Base-by-base conservation (phyloP, 2,329 filamentous ascomycete genomes). In the Sporothrix inflata region DNA sequence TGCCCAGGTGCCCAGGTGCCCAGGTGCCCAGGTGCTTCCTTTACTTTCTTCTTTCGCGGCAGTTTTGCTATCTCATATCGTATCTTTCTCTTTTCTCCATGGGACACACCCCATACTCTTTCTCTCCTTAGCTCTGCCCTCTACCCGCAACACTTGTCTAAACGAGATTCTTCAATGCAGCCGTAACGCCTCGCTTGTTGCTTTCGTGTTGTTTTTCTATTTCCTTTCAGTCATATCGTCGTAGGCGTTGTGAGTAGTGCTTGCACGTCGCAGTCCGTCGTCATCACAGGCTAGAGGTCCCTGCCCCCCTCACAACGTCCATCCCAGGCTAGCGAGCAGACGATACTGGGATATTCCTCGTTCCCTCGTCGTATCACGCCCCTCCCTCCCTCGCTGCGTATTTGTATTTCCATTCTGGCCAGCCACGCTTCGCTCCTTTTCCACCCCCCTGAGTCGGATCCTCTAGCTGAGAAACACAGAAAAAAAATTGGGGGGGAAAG, bases 381-480 rank as follows among this genome's bases (percentile, higher is more conserved):
- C 60, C n/a, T 9, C 1, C n/a, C 9, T 19, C 57, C n/a, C 38
- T 40, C 34, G 30, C 2, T 40, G 57, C 55, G 8, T 11, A 61
- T 61, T 21, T 61, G 8, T 11, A 61, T 61, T 21, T 61, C 30
- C 30, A 16, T 61, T 61, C 30, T 21, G 30, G 30, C 3, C 30
- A 61, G 24, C 34, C 57, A 42, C 38, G 57, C 38, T 30, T 24
- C 16, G 57, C 57, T 24, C 57, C 57, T 27, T 24, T 11, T 42
- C 21, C 34, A 42, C 34, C 57, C 57, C 57, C 57, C 57, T 63
- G 57, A 42, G 38, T 63, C 57, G 57, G 57, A 42, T 42, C 38
- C 38, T 42, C 34, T 63, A 12, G n/a, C 14, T 19, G 16, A 21
- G 57, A 21, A 19, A 38, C 3, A 40, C 7, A 38, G 55, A 30